Conservation (phyloP, 2,329 filamentous ascomycete species). For the Lachnellula subtilissima region DNA sequence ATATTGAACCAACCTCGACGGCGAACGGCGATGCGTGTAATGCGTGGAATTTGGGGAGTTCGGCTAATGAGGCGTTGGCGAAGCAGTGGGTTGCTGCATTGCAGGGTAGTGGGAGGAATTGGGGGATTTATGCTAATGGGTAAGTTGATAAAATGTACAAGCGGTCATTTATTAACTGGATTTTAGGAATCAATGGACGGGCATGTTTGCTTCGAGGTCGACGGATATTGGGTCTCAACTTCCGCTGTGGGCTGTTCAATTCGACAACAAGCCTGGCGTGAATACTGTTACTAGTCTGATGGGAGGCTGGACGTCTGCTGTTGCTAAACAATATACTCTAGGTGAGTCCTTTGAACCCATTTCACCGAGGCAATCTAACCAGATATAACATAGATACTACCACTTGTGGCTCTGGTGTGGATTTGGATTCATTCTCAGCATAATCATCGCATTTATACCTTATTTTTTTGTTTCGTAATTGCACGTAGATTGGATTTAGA, state of each 20-base stretch:
- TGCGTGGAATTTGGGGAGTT: slow-evolving; percentile 20
- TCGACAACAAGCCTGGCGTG: slow-evolving; percentile 16
- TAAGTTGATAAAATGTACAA: slow-evolving; percentile 3
- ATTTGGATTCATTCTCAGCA: slow-evolving; percentile 10
- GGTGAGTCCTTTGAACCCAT: slow-evolving; percentile 4
- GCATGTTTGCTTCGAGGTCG: slow-evolving; percentile 19
- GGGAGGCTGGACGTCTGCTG: slow-evolving; percentile 23
- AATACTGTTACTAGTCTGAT: slow-evolving; percentile 23
- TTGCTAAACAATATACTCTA: slow-evolving; percentile 24
- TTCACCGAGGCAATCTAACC: not conserved
- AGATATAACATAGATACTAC: not conserved
- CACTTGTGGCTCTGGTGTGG: slow-evolving; percentile 20
- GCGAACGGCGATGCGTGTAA: slow-evolving; percentile 13
- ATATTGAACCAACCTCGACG: slow-evolving; percentile 19
- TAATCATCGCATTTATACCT: not conserved
- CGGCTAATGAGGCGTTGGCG: slow-evolving; percentile 20
- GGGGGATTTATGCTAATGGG: slow-evolving; percentile 28
- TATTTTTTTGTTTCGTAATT: not conserved
- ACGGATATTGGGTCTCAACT: slow-evolving; percentile 24
- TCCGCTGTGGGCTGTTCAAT: slow-evolving; percentile 26
- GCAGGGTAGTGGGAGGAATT: slow-evolving; percentile 14
- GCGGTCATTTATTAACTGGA: not conserved
- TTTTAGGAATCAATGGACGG: slow-evolving; percentile 24
- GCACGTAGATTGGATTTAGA: not conserved
- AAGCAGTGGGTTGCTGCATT: slow-evolving; percentile 22